A percentile compares a stretch with the other conserved stretches of the same genome.
Conservation (phyloP, 768 basidiomycete species). For the Rubroboletus satanas region DNA sequence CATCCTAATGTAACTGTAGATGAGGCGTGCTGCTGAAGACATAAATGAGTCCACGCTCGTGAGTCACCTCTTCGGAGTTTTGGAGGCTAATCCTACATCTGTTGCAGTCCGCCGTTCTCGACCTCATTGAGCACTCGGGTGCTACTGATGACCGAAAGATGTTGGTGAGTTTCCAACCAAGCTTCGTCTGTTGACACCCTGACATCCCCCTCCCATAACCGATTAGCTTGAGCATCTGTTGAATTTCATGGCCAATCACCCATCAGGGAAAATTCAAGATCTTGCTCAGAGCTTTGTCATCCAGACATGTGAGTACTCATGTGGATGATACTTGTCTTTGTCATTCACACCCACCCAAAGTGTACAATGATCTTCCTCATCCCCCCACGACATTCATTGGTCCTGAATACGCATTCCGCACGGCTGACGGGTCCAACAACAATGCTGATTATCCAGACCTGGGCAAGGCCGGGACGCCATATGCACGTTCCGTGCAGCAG, state of each 20-base stretch:
- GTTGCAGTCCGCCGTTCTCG: constrained; percentile 54
- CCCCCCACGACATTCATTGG: constrained; percentile 71
- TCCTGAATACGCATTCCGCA: constrained; percentile 58
- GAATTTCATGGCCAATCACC: constrained; percentile 56
- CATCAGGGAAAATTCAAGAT: constrained; percentile 43
- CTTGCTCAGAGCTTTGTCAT: constrained; percentile 38
- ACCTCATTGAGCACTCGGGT: constrained; percentile 54
- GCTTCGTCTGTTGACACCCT: not conserved
- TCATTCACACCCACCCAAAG: constrained; percentile 32
- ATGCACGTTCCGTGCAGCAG: constrained; percentile 81
- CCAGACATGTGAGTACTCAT: constrained; percentile 49
- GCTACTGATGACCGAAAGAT: constrained; percentile 76
- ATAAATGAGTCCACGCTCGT: constrained; percentile 28
- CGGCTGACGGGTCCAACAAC: constrained; percentile 76
- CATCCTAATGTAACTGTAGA: constrained; percentile 11
- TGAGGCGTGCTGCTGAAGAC: constrained; percentile 31
- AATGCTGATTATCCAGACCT: constrained; percentile 65
- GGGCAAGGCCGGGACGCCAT: constrained; percentile 76
- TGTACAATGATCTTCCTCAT: constrained; percentile 80
- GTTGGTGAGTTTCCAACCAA: constrained; percentile 44
- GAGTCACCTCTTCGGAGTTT: not conserved
- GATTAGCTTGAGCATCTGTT: constrained; percentile 68
- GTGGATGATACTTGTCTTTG: not conserved
- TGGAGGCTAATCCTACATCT: not conserved
- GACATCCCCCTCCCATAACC: not conserved